phyloP scores from a whole-genome alignment of 2,329 filamentous ascomycete species.

The Tolypocladium album region DNA sequence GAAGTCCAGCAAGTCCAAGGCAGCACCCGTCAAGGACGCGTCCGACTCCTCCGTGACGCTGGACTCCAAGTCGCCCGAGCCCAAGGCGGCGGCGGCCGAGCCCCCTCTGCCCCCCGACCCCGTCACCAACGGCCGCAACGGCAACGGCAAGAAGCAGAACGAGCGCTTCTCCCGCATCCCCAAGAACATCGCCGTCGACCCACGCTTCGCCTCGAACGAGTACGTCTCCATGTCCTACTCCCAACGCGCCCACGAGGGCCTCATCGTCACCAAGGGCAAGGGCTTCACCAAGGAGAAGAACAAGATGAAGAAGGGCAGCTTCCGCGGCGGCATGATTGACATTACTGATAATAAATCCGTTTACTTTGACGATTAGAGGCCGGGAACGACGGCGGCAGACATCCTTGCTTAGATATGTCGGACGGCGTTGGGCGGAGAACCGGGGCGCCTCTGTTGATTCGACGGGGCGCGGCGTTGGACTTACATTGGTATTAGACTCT shows the following conservation, averaged over 20 bases:
- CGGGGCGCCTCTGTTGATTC: neutral
- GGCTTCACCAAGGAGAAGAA: slow-evolving; percentile 99
- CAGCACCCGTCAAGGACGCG: slow-evolving; percentile 13
- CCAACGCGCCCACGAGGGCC: slow-evolving; percentile 74
- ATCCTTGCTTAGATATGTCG: neutral
- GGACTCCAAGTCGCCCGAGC: slow-evolving; percentile 35
- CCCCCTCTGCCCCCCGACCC: slow-evolving; percentile 45
- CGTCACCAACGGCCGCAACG: slow-evolving; percentile 27
- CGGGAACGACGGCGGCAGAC: neutral
- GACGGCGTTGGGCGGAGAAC: neutral
- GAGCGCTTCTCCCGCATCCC: slow-evolving; percentile 70
- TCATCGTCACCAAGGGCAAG: slow-evolving; percentile 88
- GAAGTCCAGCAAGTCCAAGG: slow-evolving; percentile 9
- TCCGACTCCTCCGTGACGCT: slow-evolving; percentile 40
- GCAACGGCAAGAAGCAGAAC: slow-evolving; percentile 44
- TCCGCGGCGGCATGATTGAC: slow-evolving; percentile 82
- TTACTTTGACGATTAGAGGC: slow-evolving; percentile 78
- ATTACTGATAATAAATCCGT: slow-evolving; percentile 72
- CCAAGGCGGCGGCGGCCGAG: slow-evolving; percentile 21
- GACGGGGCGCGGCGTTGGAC: neutral
- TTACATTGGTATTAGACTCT: neutral
- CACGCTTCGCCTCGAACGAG: slow-evolving; percentile 63
- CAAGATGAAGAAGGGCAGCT: slow-evolving; percentile 89
- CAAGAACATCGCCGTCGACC: slow-evolving; percentile 56
- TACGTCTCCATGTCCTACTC: slow-evolving; percentile 84